phyloP scores from a whole-genome alignment of 1,284 basidiomycete genomes.

The Apiotrichum siamense region DNA sequence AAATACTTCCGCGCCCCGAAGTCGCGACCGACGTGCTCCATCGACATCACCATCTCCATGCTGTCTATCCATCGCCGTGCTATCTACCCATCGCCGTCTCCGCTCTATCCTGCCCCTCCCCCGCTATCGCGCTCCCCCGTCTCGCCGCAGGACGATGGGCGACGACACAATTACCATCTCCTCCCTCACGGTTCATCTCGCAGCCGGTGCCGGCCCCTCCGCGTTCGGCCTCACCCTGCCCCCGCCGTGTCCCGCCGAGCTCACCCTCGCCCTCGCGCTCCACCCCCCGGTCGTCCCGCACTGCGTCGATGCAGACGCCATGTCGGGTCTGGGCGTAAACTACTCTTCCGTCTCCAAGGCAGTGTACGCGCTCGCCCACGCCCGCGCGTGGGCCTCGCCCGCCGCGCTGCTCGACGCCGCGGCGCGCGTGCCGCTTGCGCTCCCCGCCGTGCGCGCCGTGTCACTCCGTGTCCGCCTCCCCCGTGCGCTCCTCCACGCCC shows the following conservation, averaged over 20 bases:
- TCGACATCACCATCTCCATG: no score
- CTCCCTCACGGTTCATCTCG: conserved; percentile 38
- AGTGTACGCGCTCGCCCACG: conserved; percentile 24
- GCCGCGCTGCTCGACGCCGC: conserved; percentile 24
- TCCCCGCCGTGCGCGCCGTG: conserved; percentile 25
- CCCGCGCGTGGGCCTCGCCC: conserved; percentile 16
- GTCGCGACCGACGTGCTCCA: no score
- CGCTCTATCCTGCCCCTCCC: background rate
- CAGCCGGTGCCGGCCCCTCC: conserved; percentile 40
- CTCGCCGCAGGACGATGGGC: no score
- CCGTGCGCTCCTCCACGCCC: conserved; percentile 31
- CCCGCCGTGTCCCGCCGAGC: conserved; percentile 36
- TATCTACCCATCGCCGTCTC: no score
- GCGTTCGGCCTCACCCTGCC: conserved; percentile 39
- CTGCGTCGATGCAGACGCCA: conserved; percentile 33
- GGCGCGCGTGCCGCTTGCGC: conserved; percentile 16
- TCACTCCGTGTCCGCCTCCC: conserved; percentile 25
- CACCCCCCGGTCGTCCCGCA: conserved; percentile 26
- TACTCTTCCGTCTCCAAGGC: conserved; percentile 43
- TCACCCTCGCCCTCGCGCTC: conserved; percentile 34
- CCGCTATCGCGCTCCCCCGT: background rate
- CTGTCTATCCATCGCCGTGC: no score
- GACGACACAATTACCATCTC: conserved; percentile 37
- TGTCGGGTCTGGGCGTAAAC: conserved; percentile 43
- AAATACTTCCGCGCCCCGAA: no score